Evolutionary conservation across 495 filamentous ascomycete genomes (phyloP).

Genomic region (Letharia lupina): DNA sequence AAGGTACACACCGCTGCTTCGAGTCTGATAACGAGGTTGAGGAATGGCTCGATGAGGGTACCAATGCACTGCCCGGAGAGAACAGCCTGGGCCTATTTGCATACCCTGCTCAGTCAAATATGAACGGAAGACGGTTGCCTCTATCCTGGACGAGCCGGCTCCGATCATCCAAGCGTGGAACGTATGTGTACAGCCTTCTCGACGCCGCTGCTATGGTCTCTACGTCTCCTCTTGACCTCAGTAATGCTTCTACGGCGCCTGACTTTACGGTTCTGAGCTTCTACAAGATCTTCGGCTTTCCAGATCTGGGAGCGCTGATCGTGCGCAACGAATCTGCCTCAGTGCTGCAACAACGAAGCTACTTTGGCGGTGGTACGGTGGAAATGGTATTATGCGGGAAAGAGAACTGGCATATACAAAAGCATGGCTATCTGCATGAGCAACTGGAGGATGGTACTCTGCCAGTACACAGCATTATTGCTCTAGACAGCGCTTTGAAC

Average conservation of each 20-base stretch:
- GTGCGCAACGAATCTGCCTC: conserved; percentile 61
- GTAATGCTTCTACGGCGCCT: conserved; percentile 51
- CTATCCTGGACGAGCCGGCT: conserved; percentile 56
- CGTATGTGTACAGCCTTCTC: conserved; percentile 60
- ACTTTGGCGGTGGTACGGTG: conserved; percentile 94
- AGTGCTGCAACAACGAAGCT: conserved; percentile 56
- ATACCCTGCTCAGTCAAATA: conserved; percentile 87
- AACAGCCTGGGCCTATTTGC: conserved; percentile 53
- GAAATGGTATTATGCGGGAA: conserved; percentile 61
- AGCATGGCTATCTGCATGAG: conserved; percentile 51
- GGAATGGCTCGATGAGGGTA: conserved; percentile 48
- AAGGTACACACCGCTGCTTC: conserved; percentile 55
- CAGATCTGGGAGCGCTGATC: conserved; percentile 81
- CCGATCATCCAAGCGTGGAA: conserved; percentile 29
- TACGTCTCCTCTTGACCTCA: conserved; percentile 67
- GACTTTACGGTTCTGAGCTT: conserved; percentile 89
- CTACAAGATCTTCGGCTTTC: conserved; percentile 96
- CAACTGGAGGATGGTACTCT: conserved; percentile 69
- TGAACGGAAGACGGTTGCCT: conserved; percentile 77
- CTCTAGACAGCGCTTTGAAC: conserved; percentile 60
- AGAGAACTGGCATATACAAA: conserved; percentile 57
- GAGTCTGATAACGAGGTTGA: conserved; percentile 55
- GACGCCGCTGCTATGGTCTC: conserved; percentile 82
- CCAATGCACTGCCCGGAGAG: conserved; percentile 20
- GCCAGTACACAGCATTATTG: conserved; percentile 70